These are phyloP conservation scores for Cladobotryum protrusum DNA, from an alignment of 2,329 filamentous ascomycete genomes.

Conservation along the genomic window DNA sequence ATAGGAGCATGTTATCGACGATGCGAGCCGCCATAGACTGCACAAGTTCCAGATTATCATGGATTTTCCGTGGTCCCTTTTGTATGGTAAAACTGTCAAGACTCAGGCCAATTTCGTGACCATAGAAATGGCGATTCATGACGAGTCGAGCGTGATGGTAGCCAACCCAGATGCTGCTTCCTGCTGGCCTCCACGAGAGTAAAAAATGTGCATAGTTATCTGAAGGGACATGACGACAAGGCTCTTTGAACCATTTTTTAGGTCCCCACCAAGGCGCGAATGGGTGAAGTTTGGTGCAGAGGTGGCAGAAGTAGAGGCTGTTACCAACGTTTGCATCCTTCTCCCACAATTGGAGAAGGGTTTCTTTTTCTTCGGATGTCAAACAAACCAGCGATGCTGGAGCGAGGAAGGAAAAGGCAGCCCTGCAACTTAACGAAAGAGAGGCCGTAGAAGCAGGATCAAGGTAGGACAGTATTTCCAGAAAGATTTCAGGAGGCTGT, in stretches of 20 bases:
- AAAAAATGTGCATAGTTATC: background rate
- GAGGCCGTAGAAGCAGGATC: background rate
- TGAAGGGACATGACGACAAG: background rate
- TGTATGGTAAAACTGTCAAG: background rate
- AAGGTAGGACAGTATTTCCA: background rate
- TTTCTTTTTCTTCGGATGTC: background rate
- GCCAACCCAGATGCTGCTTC: background rate
- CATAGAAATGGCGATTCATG: background rate
- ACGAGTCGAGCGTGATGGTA: background rate
- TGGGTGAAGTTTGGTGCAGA: background rate
- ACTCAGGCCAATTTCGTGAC: background rate
- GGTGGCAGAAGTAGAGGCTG: background rate
- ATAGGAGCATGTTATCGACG: background rate
- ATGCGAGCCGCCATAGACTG: background rate
- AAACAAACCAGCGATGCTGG: background rate
- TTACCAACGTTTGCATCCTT: background rate
- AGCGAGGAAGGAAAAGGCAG: background rate
- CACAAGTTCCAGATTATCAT: background rate
- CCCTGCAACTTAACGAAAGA: background rate
- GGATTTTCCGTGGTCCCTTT: background rate
- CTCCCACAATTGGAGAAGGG: background rate
- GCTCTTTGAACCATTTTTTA: background rate
- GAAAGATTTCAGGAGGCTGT: background rate
- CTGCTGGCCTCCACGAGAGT: background rate
- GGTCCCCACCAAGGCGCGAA: background rate